phyloP scores from a whole-genome alignment of 805 yeast species.

The Starmerella tilneyi region DNA sequence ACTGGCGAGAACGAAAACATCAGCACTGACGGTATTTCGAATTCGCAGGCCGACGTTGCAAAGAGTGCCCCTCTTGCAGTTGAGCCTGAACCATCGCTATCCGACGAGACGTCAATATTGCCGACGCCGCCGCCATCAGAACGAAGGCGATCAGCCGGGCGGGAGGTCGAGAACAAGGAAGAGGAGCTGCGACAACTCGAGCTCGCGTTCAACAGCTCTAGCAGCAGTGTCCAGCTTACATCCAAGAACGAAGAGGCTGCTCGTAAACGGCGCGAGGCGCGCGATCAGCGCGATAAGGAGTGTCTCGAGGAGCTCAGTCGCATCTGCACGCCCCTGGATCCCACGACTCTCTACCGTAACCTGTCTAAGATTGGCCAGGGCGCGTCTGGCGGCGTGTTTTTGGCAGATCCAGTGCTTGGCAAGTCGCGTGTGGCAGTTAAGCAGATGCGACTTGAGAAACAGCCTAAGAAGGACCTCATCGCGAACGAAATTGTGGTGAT shows the following conservation, averaged over 20 bases:
- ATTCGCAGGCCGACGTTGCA: too few species aligned
- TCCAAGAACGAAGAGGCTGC: slow-evolving; percentile 10
- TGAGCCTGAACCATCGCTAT: too few species aligned
- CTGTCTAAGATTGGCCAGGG: slow-evolving; percentile 70
- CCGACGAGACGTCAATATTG: too few species aligned
- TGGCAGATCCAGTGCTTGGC: slow-evolving; percentile 54
- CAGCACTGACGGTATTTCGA: neutral
- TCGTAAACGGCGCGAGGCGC: slow-evolving; percentile 57
- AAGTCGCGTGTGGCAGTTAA: slow-evolving; percentile 66
- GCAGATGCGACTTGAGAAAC: slow-evolving; percentile 89
- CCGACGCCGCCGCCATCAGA: too few species aligned
- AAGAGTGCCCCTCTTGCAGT: too few species aligned
- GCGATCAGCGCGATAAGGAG: slow-evolving; percentile 60
- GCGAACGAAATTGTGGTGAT: slow-evolving; percentile 92
- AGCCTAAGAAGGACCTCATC: slow-evolving; percentile 90
- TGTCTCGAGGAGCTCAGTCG: slow-evolving; percentile 58
- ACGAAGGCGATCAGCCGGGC: slow-evolving; percentile 10
- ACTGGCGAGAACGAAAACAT: neutral
- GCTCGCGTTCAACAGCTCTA: slow-evolving; percentile 10
- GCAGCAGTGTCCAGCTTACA: slow-evolving; percentile 1
- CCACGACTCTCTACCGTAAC: slow-evolving; percentile 55
- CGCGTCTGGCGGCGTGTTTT: slow-evolving; percentile 86
- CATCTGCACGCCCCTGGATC: slow-evolving; percentile 81
- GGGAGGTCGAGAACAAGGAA: slow-evolving; percentile 23
- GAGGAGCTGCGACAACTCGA: slow-evolving; percentile 24